These are phyloP conservation scores for Cornus florida DNA, from an alignment of 148 eudicot genomes.

Conservation along the genomic window DNA sequence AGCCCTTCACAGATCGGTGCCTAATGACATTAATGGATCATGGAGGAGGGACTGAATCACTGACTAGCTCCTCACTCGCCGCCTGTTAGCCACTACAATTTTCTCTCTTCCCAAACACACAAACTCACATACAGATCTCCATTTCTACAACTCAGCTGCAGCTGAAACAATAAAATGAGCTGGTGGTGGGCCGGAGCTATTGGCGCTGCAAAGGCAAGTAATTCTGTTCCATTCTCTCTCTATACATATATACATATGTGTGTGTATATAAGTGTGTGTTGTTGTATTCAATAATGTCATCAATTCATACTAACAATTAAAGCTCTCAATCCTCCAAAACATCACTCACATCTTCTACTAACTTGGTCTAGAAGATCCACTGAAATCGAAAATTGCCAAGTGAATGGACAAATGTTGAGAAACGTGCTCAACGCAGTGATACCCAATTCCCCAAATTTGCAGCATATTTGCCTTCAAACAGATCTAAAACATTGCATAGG, in stretches of 20 bases:
- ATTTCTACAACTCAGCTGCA: not conserved
- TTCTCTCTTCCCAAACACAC: not conserved
- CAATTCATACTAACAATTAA: not conserved
- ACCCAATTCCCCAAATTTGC: slow-evolving; percentile 9
- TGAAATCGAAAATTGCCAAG: slow-evolving; percentile 4
- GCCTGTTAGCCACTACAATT: not conserved
- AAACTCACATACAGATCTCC: not conserved
- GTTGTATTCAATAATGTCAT: too few relatives aligned
- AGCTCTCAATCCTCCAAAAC: slow-evolving; percentile 2
- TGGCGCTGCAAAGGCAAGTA: slow-evolving; percentile 25
- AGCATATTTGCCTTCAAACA: slow-evolving; percentile 11
- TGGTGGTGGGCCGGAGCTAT: slow-evolving; percentile 37
- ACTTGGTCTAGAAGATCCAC: not conserved
- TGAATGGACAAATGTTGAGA: slow-evolving; percentile 4
- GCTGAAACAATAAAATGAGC: slow-evolving; percentile 14
- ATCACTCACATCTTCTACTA: slow-evolving; percentile 12
- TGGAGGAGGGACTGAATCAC: too few relatives aligned
- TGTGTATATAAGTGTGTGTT: too few relatives aligned
- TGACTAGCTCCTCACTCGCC: too few relatives aligned
- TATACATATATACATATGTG: too few relatives aligned
- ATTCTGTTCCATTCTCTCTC: not conserved
- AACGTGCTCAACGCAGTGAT: slow-evolving; percentile 5
- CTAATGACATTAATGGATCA: too few relatives aligned
- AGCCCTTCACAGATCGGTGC: too few relatives aligned
- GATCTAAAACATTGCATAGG: not conserved